Conservation (phyloP, 139 green algal genomes). For the Limnomonas spitsbergensis region DNA sequence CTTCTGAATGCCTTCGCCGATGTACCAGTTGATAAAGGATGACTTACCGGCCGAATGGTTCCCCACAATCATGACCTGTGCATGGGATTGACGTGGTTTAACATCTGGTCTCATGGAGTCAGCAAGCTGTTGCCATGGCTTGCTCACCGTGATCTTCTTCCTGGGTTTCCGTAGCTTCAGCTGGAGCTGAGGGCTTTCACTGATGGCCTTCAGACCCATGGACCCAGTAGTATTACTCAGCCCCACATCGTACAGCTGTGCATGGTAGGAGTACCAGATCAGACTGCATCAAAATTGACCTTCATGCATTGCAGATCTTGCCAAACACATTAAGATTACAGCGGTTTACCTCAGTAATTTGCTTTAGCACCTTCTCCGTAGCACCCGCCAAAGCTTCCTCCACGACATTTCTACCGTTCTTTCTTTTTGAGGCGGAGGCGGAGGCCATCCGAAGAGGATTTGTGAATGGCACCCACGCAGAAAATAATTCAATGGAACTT, state of each 20-base stretch:
- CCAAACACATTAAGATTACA: background rate
- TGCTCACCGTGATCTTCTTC: conserved; percentile 13
- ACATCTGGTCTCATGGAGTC: background rate
- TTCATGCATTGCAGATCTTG: background rate
- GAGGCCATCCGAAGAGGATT: no score
- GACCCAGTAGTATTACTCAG: background rate
- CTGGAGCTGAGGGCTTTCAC: background rate
- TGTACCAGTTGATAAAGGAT: conserved; percentile 74
- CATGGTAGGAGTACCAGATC: background rate
- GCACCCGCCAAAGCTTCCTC: conserved; percentile 8
- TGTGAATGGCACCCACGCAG: no score
- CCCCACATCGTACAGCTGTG: conserved; percentile 6
- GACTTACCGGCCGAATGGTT: conserved; percentile 72
- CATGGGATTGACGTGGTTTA: no score
- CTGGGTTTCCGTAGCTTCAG: background rate
- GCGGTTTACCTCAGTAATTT: background rate
- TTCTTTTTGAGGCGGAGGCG: background rate
- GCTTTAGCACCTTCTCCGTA: conserved; percentile 14
- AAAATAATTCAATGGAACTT: no score
- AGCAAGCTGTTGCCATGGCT: background rate
- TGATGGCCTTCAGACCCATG: conserved; percentile 5
- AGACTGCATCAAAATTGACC: no score
- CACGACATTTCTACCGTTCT: conserved; percentile 2
- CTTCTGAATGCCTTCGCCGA: conserved; percentile 58
- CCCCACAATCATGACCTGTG: conserved; percentile 62